Evolutionary conservation across 805 yeast genomes (phyloP).

Genomic region (Clavispora phyllophila): DNA sequence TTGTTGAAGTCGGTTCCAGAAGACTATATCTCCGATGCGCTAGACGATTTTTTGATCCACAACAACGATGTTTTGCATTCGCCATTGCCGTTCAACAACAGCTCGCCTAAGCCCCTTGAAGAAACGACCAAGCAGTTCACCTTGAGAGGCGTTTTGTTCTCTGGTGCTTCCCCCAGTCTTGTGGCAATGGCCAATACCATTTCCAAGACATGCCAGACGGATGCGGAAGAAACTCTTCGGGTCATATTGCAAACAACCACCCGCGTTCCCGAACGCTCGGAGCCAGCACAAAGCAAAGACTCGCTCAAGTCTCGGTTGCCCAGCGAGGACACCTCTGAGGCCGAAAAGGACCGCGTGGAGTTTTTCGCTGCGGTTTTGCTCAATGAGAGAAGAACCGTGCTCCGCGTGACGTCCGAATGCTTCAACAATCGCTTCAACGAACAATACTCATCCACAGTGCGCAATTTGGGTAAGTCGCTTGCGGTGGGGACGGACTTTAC

Average conservation of each 20-base stretch:
- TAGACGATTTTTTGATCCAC: conserved; percentile 36
- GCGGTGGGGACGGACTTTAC: conserved; percentile 4
- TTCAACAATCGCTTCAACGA: conserved; percentile 16
- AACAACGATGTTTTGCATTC: conserved; percentile 25
- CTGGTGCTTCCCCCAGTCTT: conserved; percentile 27
- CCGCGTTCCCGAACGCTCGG: conserved; percentile 29
- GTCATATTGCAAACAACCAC: conserved; percentile 37
- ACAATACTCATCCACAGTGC: conserved; percentile 21
- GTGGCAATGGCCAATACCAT: conserved; percentile 38
- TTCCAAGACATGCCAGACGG: conserved; percentile 33
- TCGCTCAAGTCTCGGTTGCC: conserved; percentile 27
- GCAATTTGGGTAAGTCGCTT: conserved; percentile 29
- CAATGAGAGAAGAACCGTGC: conserved; percentile 47
- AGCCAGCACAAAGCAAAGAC: conserved; percentile 15
- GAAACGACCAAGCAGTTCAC: conserved; percentile 25
- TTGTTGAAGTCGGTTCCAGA: conserved; percentile 27
- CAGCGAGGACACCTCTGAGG: conserved; percentile 29
- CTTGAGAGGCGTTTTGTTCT: conserved; percentile 37
- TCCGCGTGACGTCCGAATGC: conserved; percentile 37
- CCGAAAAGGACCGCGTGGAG: conserved; percentile 25
- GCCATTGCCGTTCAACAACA: conserved; percentile 26
- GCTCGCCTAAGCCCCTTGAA: background rate
- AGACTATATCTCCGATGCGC: conserved; percentile 28
- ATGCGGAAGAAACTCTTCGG: conserved; percentile 45
- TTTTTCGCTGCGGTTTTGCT: conserved; percentile 38